Conservation (phyloP, 208 protist genomes). For the Trypanosoma rangeli region DNA sequence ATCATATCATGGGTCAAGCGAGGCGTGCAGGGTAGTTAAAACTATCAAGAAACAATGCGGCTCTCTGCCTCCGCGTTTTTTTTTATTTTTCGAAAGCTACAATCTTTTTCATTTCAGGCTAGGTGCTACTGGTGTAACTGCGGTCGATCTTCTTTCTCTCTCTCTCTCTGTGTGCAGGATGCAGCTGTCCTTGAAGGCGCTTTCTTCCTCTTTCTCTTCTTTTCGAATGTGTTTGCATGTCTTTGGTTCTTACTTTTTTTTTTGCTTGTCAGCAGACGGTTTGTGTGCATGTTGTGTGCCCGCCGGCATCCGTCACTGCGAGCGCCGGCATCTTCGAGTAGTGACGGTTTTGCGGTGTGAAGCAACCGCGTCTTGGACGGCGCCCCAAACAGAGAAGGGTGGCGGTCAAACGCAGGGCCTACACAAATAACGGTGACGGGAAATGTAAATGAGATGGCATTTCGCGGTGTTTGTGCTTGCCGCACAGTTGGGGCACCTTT, state of each 20-base stretch:
- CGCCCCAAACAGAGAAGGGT: too few relatives aligned
- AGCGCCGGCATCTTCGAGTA: too few relatives aligned
- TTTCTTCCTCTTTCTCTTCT: slow-evolving; percentile 1
- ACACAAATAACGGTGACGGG: too few relatives aligned
- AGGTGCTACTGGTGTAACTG: not conserved
- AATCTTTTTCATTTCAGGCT: not conserved
- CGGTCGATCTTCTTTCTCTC: too few relatives aligned
- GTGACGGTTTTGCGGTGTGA: too few relatives aligned
- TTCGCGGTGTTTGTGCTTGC: not conserved
- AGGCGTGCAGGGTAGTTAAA: not conserved
- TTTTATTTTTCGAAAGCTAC: not conserved
- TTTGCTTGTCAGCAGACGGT: slow-evolving; percentile 3
- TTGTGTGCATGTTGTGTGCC: not conserved
- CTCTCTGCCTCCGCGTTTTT: not conserved
- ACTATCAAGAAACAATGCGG: not conserved
- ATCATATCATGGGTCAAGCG: not conserved
- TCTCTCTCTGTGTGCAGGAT: not conserved
- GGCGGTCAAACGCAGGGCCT: too few relatives aligned
- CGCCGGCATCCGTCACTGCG: too few relatives aligned
- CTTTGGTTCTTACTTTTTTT: not conserved
- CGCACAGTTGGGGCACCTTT: not conserved
- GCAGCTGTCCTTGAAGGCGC: not conserved
- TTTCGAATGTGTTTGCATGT: not conserved
- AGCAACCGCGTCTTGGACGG: too few relatives aligned
- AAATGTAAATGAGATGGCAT: too few relatives aligned